These are phyloP conservation scores for Vigna radiata DNA, from an alignment of 306 rosid species.

Conservation along the genomic window DNA sequence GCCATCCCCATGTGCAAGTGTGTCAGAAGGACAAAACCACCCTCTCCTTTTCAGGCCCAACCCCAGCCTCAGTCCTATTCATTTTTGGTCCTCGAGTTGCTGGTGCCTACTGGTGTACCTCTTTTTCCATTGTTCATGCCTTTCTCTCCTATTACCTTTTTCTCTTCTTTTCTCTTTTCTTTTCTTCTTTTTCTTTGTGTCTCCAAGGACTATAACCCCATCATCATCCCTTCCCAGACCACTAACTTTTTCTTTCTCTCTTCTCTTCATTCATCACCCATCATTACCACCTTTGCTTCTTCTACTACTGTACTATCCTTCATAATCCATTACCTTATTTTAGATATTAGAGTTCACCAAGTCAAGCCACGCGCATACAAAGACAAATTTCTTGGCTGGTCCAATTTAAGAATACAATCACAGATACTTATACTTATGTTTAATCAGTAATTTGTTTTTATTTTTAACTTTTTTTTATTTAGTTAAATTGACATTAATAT, in stretches of 20 bases:
- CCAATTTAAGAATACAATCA: neutral
- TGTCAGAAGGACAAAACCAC: conserved; percentile 46
- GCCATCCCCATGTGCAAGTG: conserved; percentile 63
- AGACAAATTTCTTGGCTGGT: neutral
- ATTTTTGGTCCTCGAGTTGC: conserved; percentile 52
- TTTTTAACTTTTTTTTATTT: no score
- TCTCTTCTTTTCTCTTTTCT: neutral
- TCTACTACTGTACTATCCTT: neutral
- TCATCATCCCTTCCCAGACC: conserved; percentile 39
- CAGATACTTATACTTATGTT: no score
- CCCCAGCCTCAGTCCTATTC: conserved; percentile 52
- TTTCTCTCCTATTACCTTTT: conserved; percentile 27
- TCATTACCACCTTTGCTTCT: conserved; percentile 35
- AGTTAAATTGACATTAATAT: no score
- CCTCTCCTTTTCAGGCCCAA: conserved; percentile 47
- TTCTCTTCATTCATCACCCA: conserved; percentile 6
- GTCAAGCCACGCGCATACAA: neutral
- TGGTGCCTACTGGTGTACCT: conserved; percentile 23
- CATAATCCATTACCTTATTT: neutral
- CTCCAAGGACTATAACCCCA: conserved; percentile 31
- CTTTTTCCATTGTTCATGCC: conserved; percentile 37
- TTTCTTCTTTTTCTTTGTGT: conserved; percentile 27
- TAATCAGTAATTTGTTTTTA: no score
- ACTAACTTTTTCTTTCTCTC: neutral
- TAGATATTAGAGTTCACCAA: neutral